Conservation (phyloP, 495 filamentous ascomycete genomes). For the Daldinia loculata region DNA sequence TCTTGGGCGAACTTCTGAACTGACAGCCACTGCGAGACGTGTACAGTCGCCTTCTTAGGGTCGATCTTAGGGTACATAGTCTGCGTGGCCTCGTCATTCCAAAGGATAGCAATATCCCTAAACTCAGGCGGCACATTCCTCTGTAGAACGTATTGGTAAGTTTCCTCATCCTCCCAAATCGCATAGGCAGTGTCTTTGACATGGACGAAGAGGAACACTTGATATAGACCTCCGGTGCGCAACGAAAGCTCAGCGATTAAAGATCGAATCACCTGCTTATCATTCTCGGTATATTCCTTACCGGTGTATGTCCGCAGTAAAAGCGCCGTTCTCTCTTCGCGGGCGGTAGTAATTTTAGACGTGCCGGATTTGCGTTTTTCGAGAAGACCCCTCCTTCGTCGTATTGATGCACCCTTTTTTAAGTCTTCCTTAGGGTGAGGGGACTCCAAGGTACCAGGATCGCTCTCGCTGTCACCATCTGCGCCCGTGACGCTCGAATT, state of each 20-base stretch:
- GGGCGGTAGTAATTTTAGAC: conserved; percentile 18
- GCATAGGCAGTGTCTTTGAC: conserved; percentile 65
- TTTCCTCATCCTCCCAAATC: conserved; percentile 63
- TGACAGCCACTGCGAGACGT: conserved; percentile 64
- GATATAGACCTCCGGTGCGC: conserved; percentile 77
- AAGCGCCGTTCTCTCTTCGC: conserved; percentile 69
- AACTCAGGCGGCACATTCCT: conserved; percentile 71
- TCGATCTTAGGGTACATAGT: conserved; percentile 65
- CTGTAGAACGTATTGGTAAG: conserved; percentile 63
- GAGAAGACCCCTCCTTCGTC: conserved; percentile 20
- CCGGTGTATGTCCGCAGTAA: conserved; percentile 74
- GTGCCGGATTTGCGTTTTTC: conserved; percentile 19
- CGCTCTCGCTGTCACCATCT: conserved; percentile 14
- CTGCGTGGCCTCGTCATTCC: conserved; percentile 67
- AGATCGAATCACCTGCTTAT: conserved; percentile 74
- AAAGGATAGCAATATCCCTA: conserved; percentile 70
- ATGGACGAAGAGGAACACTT: conserved; percentile 79
- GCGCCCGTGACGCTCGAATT: conserved; percentile 21
- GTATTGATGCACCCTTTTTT: conserved; percentile 8
- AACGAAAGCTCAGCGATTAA: conserved; percentile 77
- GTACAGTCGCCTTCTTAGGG: conserved; percentile 51
- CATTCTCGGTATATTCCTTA: conserved; percentile 74
- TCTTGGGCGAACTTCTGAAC: conserved; percentile 72
- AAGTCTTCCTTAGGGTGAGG: conserved; percentile 17
- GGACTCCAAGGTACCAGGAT: neutral